Base-by-base conservation (phyloP, 768 basidiomycete species). In the Russula vinacea region DNA sequence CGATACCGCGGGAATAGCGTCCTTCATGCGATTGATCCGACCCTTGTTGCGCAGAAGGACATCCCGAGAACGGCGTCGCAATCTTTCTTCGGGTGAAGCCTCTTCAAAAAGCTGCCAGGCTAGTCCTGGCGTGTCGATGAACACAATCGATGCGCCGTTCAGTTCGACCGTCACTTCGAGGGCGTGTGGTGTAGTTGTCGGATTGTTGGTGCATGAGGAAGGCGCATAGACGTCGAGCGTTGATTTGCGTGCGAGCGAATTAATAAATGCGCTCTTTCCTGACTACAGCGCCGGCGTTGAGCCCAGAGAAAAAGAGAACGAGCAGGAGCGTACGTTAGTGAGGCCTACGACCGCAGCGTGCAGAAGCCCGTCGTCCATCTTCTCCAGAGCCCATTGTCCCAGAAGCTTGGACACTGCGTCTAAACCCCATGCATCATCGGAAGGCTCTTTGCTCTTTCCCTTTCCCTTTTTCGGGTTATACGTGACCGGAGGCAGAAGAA, bases 121-220 rank as follows among this genome's bases (percentile, higher is more conserved):
- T 68, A 94, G 76, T n/a, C 94, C 94, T 37, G 94, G 94, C 0
- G 92, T 96, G 73, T 97, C 94, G 69, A 94, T 85, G 61, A 95
- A 70, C 39, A 82, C 82, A 67, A 94, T 78, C 56, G 76, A 76
- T 66, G 77, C 78, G 26, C 79, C 81, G 11, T 77, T 78, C 11
- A 77, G 72, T 56, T 81, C 81, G 3, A 83, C 68, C 2, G 78
- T 74, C 26, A 89, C 79, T 68, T 88, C 86, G 68, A 87, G 87
- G 5, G 88, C 80, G 37, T 83, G 79, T 16, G 80, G 78, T 26
- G 87, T 92, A 24, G 94, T 96, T 1, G 89, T 89, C 10, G 87
- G 88, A 29, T 83, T 82, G 39, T 80, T 80, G 37, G 76, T 76
- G 26, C 79, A 72, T 45, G 81, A 73, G n/a, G 83, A 64, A 44